These are phyloP conservation scores for Stagonosporopsis rhizophila DNA, from an alignment of 2,329 filamentous ascomycete genomes.

Conservation along the genomic window DNA sequence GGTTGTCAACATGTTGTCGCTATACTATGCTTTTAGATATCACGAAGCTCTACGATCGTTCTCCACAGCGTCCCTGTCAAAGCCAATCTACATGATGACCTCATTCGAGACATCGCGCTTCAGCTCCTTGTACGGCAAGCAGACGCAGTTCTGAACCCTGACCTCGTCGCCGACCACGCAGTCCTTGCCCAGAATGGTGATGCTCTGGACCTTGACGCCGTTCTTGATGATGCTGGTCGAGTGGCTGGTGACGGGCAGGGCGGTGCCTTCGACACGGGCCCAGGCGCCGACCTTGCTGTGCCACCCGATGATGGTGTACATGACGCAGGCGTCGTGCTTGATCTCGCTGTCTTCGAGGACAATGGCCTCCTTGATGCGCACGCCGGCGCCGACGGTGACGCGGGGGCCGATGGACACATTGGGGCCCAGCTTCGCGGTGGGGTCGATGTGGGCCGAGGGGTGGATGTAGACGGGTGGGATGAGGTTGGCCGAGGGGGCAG, in stretches of 20 bases:
- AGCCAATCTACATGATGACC: constrained; percentile 79
- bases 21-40: constrained; percentile 1
- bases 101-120: constrained; percentile 88
- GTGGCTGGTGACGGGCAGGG: constrained; percentile 85
- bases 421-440: constrained; percentile 93
- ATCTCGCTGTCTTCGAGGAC: constrained; percentile 95
- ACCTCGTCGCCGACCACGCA: constrained; percentile 93
- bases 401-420: constrained; percentile 97
- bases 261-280: constrained; percentile 95
- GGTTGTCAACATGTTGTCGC: neutral
- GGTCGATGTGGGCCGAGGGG: constrained; percentile 86
- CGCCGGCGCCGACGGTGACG: constrained; percentile 82
- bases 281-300: constrained; percentile 95
- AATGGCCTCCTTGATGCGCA: constrained; percentile 92
- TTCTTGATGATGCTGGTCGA: constrained; percentile 96
- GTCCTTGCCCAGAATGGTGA: constrained; percentile 97
- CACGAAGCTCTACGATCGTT: neutral
- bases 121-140: constrained; percentile 96
- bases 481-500: constrained; percentile 83
- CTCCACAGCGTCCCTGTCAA: neutral
- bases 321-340: constrained; percentile 93
- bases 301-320: constrained; percentile 98
- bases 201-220: constrained; percentile 97
- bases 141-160: constrained; percentile 96
- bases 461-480: constrained; percentile 95